These are phyloP conservation scores for Kickxella alabastrina DNA, from an alignment of 192 early-diverging fungal genomes.

Conservation along the genomic window DNA sequence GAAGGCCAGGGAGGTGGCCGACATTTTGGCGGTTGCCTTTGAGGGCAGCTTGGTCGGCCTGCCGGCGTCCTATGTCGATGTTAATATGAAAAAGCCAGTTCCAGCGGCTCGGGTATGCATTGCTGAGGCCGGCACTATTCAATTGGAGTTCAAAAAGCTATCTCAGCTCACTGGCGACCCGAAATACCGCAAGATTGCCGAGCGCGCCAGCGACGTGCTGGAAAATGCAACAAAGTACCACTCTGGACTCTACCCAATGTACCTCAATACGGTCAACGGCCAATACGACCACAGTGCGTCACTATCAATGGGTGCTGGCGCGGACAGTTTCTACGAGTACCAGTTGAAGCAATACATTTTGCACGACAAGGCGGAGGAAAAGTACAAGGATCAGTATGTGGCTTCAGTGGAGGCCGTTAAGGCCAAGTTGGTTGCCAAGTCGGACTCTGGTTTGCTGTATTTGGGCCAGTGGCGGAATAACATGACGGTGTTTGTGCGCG, in stretches of 20 bases:
- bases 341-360: constrained; percentile 84
- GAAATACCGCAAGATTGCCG: constrained; percentile 69
- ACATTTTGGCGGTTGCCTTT: constrained; percentile 69
- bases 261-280: constrained; percentile 25
- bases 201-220: constrained; percentile 56
- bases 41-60: constrained; percentile 59
- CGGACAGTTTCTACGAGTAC: constrained; percentile 97
- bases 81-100: constrained; percentile 12
- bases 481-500: constrained; percentile 33
- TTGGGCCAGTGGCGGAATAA: constrained; percentile 11
- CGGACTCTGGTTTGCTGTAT: constrained; percentile 5
- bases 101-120: constrained; percentile 9
- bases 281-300: constrained; percentile 20
- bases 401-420: constrained; percentile 62
- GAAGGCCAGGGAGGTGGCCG: constrained; percentile 73
- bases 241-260: constrained; percentile 77
- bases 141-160: constrained; percentile 85
- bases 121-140: constrained; percentile 79
- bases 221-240: constrained; percentile 36
- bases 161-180: constrained; percentile 68
- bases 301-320: constrained; percentile 72
- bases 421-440: constrained; percentile 25
- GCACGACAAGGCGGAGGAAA: constrained; percentile 56
- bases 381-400: constrained; percentile 67
- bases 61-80: constrained; percentile 61